A percentile compares a stretch with the other conserved stretches of the same genome.
Evolutionary conservation across 2,329 filamentous ascomycete genomes (phyloP).

Genomic region (Phaeoacremonium minimum): DNA sequence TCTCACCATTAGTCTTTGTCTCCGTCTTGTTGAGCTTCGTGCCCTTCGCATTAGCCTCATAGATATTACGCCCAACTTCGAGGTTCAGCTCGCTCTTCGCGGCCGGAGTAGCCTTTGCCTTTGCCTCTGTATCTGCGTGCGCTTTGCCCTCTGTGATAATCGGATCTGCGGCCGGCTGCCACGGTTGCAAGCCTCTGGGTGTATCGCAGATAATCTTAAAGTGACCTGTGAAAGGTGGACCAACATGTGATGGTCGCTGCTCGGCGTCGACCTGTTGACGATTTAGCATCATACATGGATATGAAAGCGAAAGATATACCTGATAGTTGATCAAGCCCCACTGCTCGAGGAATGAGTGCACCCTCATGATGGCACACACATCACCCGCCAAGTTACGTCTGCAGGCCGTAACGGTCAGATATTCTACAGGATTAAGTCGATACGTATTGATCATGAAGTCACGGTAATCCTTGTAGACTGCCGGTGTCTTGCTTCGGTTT

Average conservation of each 20-base stretch:
- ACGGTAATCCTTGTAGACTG: slow-evolving; percentile 97
- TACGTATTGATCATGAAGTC: slow-evolving; percentile 99
- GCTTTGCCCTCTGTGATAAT: slow-evolving; percentile 58
- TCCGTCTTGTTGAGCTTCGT: slow-evolving; percentile 66
- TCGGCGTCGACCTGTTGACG: slow-evolving; percentile 80
- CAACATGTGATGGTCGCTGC: slow-evolving; percentile 89
- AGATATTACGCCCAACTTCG: slow-evolving; percentile 92
- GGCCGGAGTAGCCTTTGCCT: slow-evolving; percentile 60
- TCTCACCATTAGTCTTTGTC: slow-evolving; percentile 73
- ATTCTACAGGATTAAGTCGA: slow-evolving; percentile 90
- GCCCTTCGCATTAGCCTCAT: slow-evolving; percentile 83
- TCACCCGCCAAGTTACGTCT: slow-evolving; percentile 92
- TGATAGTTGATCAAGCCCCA: slow-evolving; percentile 99
- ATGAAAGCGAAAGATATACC: too few relatives aligned
- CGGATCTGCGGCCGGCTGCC: slow-evolving; percentile 83
- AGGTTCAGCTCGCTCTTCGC: slow-evolving; percentile 81
- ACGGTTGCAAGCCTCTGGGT: slow-evolving; percentile 87
- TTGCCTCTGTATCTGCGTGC: slow-evolving; percentile 65
- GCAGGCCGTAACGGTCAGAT: slow-evolving; percentile 94
- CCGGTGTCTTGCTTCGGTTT: slow-evolving; percentile 95
- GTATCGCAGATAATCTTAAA: slow-evolving; percentile 96
- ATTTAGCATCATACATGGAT: too few relatives aligned
- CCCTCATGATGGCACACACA: slow-evolving; percentile 98
- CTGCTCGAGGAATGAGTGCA: slow-evolving; percentile 95
- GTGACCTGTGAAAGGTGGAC: slow-evolving; percentile 94